Conservation (phyloP, 495 filamentous ascomycete species). For the Lichina pygmaea region DNA sequence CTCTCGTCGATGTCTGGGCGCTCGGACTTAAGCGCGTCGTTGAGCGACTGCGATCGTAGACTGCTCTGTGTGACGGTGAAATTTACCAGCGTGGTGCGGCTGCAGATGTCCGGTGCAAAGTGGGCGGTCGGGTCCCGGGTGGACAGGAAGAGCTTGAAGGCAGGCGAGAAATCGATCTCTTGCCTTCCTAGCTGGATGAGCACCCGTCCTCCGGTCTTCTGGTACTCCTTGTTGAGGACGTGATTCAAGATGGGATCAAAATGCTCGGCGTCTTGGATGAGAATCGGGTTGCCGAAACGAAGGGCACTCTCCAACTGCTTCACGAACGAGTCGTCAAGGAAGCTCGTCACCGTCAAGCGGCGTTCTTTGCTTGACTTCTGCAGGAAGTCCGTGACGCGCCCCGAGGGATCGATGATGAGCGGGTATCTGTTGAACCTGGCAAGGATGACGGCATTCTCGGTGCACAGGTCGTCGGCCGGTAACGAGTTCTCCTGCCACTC, state of each 20-base stretch:
- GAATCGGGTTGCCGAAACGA: conserved; percentile 91
- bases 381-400: conserved; percentile 78
- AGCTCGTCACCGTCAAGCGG: conserved; percentile 87
- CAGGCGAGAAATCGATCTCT: conserved; percentile 95
- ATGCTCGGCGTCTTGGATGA: conserved; percentile 96
- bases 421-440: conserved; percentile 97
- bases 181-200: conserved; percentile 95
- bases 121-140: conserved; percentile 87
- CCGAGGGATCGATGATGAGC: conserved; percentile 92
- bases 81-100: conserved; percentile 94
- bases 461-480: conserved; percentile 96
- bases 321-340: conserved; percentile 90
- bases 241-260: conserved; percentile 94
- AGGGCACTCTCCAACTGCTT: conserved; percentile 92
- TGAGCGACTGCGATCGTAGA: conserved; percentile 88
- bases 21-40: conserved; percentile 90
- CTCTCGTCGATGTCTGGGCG: conserved; percentile 94
- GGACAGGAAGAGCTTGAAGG: conserved; percentile 86
- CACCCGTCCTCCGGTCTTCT: conserved; percentile 96
- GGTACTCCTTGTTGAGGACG: conserved; percentile 97
- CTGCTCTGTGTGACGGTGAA: conserved; percentile 98
- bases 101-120: conserved; percentile 96
- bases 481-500: conserved; percentile 86
- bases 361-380: conserved; percentile 83
- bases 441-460: conserved; percentile 91